Percentiles rank a stretch among this genome's conserved stretches.
phyloP scores from a whole-genome alignment of 2,329 filamentous ascomycete genomes.

The Scytalidium lignicola region DNA sequence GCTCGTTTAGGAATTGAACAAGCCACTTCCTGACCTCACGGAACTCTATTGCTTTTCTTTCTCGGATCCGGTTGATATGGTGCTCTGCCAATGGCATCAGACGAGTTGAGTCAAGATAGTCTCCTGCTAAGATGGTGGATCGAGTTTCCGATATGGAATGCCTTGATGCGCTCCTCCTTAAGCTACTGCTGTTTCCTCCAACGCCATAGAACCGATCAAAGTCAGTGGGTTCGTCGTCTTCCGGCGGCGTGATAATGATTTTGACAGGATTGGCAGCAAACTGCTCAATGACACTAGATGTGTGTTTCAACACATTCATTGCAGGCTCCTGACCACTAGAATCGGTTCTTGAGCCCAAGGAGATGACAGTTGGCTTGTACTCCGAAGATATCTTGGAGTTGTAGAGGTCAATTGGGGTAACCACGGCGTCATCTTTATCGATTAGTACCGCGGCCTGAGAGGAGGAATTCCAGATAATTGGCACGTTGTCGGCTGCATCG shows the following conservation, averaged over 20 bases:
- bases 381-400: slow-evolving; percentile 5
- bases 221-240: slow-evolving; percentile 1
- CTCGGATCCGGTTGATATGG: slow-evolving; percentile 3
- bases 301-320: slow-evolving; percentile 4
- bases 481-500: background rate
- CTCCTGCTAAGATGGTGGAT: background rate
- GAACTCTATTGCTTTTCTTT: slow-evolving; percentile 14
- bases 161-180: background rate
- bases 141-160: background rate
- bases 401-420: slow-evolving; percentile 1
- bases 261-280: slow-evolving; percentile 10
- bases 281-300: slow-evolving; percentile 4
- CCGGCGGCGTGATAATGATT: slow-evolving; percentile 21
- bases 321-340: background rate
- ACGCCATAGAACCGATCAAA: slow-evolving; percentile 3
- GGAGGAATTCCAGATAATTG: background rate
- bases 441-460: background rate
- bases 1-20: slow-evolving; percentile 18
- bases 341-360: slow-evolving; percentile 4
- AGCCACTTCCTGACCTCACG: slow-evolving; percentile 19
- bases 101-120: slow-evolving; percentile 5
- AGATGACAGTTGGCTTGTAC: slow-evolving; percentile 10
- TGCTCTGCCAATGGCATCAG: slow-evolving; percentile 18
- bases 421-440: background rate
- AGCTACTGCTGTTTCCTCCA: slow-evolving; percentile 4